Conservation (phyloP, 2,329 filamentous ascomycete species). For the Ophidiomyces ophidiicola region DNA sequence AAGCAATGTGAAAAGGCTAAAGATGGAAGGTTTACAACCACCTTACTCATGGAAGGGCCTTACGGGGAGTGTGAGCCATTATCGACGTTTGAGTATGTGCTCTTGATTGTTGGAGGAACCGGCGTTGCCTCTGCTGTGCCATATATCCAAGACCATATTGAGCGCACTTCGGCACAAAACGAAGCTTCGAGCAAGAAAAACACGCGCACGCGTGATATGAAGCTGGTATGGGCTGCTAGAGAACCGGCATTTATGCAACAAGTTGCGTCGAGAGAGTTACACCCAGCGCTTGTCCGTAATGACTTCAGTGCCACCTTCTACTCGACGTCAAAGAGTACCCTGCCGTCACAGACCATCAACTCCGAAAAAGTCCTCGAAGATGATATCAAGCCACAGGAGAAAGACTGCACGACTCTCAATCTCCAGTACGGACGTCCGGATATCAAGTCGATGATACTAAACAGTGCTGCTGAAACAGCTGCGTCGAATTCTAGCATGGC, state of each 20-base stretch:
- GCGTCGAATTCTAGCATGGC: conserved; percentile 19
- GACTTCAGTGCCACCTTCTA: conserved; percentile 15
- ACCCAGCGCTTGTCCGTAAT: conserved; percentile 9
- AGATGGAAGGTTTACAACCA: conserved; percentile 18
- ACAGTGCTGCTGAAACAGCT: neutral
- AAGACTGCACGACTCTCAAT: neutral
- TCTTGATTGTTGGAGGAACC: conserved; percentile 33
- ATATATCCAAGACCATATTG: conserved; percentile 19
- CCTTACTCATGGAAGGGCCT: conserved; percentile 36
- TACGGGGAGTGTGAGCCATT: conserved; percentile 33
- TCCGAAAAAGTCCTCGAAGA: neutral
- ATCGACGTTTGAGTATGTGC: conserved; percentile 35
- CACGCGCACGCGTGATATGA: conserved; percentile 14
- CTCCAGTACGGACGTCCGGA: conserved; percentile 1
- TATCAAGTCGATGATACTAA: conserved; percentile 1
- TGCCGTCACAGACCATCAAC: neutral
- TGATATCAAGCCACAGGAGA: neutral
- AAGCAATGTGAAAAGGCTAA: conserved; percentile 19
- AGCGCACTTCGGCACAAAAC: conserved; percentile 1
- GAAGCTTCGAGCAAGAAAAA: neutral
- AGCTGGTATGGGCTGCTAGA: conserved; percentile 19
- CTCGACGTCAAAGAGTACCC: conserved; percentile 9
- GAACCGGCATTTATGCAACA: conserved; percentile 18
- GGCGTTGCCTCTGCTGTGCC: conserved; percentile 35
- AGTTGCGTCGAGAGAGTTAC: conserved; percentile 14